phyloP scores from a whole-genome alignment of 495 filamentous ascomycete species.

The Pyrenula massariospora region DNA sequence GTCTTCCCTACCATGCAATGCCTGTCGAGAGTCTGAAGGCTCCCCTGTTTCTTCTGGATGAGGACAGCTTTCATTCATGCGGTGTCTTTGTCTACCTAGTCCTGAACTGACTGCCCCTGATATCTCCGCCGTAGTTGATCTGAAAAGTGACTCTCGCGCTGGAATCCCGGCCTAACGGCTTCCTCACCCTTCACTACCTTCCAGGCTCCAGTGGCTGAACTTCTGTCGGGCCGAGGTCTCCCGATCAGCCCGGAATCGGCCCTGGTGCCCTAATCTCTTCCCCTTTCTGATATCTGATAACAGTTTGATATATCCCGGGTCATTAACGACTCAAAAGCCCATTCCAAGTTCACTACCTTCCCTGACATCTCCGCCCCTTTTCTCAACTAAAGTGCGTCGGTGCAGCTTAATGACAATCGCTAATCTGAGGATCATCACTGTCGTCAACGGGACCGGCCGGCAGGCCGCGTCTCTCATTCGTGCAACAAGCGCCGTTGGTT shows the following conservation, averaged over 20 bases:
- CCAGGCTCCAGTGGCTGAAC: no score
- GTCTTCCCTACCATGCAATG: neutral
- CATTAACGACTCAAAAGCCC: neutral
- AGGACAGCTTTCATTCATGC: no score
- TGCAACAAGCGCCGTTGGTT: conserved; percentile 83
- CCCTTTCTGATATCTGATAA: neutral
- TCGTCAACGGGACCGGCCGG: conserved; percentile 85
- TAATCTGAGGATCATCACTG: conserved; percentile 64
- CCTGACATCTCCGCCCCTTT: neutral
- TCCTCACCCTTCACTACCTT: no score
- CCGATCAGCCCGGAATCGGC: neutral
- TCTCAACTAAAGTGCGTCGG: neutral
- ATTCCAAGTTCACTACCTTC: neutral
- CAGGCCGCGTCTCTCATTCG: conserved; percentile 90
- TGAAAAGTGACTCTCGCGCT: no score
- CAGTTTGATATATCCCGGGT: neutral
- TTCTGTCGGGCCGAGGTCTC: neutral
- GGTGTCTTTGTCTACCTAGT: no score
- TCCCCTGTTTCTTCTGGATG: no score
- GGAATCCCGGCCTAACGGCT: no score
- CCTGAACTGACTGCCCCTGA: no score
- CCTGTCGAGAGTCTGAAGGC: no score
- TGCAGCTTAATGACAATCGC: conserved; percentile 26
- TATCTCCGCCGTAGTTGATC: no score
- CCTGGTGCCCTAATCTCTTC: neutral